Conservation (phyloP, 495 filamentous ascomycete species). For the Lophiostoma macrostomum region DNA sequence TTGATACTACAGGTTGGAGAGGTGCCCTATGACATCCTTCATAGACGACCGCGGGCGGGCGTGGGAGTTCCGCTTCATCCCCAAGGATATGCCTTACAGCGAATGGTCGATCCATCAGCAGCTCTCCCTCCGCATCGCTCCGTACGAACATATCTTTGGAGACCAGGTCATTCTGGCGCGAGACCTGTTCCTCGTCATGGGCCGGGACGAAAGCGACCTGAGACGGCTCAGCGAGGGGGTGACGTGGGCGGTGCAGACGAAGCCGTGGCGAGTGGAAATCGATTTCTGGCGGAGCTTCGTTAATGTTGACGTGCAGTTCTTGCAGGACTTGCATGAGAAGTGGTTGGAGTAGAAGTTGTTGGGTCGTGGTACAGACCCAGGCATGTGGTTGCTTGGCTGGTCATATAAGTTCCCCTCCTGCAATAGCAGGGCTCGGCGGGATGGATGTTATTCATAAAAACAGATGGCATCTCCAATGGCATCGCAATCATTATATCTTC, state of each 20-base stretch:
- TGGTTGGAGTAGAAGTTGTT: slow-evolving; percentile 48
- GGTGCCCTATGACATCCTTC: slow-evolving; percentile 40
- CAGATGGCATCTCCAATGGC: neutral
- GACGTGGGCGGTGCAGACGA: slow-evolving; percentile 49
- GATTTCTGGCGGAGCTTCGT: slow-evolving; percentile 55
- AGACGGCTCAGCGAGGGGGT: slow-evolving; percentile 42
- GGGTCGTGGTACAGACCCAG: too few relatives aligned
- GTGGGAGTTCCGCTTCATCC: slow-evolving; percentile 52
- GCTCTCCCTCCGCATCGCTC: slow-evolving; percentile 36
- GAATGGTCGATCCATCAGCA: slow-evolving; percentile 48
- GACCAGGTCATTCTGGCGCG: slow-evolving; percentile 42
- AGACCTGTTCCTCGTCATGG: slow-evolving; percentile 51
- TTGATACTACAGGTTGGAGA: too few relatives aligned
- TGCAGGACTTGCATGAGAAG: slow-evolving; percentile 43
- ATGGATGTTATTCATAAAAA: slow-evolving; percentile 1
- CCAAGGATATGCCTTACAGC: slow-evolving; percentile 49
- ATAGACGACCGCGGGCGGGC: slow-evolving; percentile 41
- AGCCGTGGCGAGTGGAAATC: slow-evolving; percentile 52
- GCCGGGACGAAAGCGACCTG: slow-evolving; percentile 44
- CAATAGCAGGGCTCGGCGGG: neutral
- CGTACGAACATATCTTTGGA: slow-evolving; percentile 37
- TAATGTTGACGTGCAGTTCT: slow-evolving; percentile 48
- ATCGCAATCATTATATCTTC: neutral
- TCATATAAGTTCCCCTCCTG: neutral
- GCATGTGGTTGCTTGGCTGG: too few relatives aligned